Base-by-base conservation (phyloP, 805 yeast species). In the Nakazawaea pomicola region DNA sequence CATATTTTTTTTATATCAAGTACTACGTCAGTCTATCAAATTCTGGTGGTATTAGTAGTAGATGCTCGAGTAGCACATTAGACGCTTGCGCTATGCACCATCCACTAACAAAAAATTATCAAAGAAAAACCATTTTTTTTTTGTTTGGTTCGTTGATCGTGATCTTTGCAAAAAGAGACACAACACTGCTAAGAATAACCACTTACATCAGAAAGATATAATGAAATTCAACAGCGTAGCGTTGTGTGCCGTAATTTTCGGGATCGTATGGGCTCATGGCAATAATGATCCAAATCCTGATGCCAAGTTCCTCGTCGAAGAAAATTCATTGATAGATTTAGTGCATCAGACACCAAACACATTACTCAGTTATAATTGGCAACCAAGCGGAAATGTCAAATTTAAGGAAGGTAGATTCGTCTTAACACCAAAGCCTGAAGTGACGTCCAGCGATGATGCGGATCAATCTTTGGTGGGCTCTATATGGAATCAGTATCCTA, bases 321-420 rank as follows among this genome's bases (percentile, higher is more conserved):
- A 41, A 11, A 36, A 30, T 19, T 41, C 44, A 3, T 36, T 41
- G 29, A 33, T 41, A 7, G 40, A 41, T 14, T 36, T 41, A 29
- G 40, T 36, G 10, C 44, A 36, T 25, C 37, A 36, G 24, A 41
- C 40, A 8, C 23, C 29, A n/a, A 30, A 31, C 14, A 32, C 37
- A 4, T 36, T 36, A 15, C 28, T 19, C 18, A 41, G 31, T 25
- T 23, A 61, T n/a, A 62, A 54, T 38, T 78, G 80, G 76, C 52
- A 53, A 6, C 47, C 61, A 8, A 46, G 46, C 20, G 78, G 67
- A 2, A 55, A 57, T 29, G 60, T 74, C 6, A 47, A 45, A 5
- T 60, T 76, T 29, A 65, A 66, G 27, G 74, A 72, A 38, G 85
- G 85, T 4, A 64, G 87, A 37, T 50, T 78, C 12, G 51, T 78